Percentiles rank a stretch among this genome's conserved stretches.
Evolutionary conservation across 768 basidiomycete species (phyloP).

Genomic region (Candolleomyces eurysporus): DNA sequence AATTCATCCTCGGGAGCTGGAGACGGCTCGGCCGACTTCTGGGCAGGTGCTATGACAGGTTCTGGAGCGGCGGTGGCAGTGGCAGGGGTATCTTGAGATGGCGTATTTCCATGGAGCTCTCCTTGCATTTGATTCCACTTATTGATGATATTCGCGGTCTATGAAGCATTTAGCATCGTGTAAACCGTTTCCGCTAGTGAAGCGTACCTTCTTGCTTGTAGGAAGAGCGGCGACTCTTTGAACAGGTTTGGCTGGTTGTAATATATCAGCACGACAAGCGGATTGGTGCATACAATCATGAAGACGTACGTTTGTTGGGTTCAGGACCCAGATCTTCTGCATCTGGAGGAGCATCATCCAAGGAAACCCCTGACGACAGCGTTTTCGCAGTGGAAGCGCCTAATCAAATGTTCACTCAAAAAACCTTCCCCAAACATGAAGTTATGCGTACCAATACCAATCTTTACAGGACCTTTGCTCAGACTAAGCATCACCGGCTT

Average conservation of each 20-base stretch:
- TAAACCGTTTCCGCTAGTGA: neutral
- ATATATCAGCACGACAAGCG: neutral
- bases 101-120: conserved; percentile 47
- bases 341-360: conserved; percentile 54
- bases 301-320: conserved; percentile 49
- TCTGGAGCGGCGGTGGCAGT: conserved; percentile 3
- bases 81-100: conserved; percentile 2
- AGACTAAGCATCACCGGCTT: conserved; percentile 82
- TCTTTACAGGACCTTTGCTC: conserved; percentile 48
- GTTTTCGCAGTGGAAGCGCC: conserved; percentile 29
- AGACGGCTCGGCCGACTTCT: conserved; percentile 26
- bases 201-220: conserved; percentile 75
- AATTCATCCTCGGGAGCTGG: conserved; percentile 59
- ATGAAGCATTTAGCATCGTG: conserved; percentile 4
- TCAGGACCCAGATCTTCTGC: conserved; percentile 41
- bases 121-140: conserved; percentile 98
- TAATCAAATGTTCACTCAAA: conserved; percentile 7
- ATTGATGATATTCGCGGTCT: conserved; percentile 88
- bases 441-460: conserved; percentile 21
- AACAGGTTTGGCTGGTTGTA: conserved; percentile 33
- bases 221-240: conserved; percentile 82
- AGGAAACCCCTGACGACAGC: conserved; percentile 61
- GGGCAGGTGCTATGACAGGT: neutral
- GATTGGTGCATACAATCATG: neutral
- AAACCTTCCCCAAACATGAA: neutral